Percentiles rank a stretch among this genome's conserved stretches.
Conservation (phyloP, 805 yeast genomes). For the Myxozyma mucilagina region DNA sequence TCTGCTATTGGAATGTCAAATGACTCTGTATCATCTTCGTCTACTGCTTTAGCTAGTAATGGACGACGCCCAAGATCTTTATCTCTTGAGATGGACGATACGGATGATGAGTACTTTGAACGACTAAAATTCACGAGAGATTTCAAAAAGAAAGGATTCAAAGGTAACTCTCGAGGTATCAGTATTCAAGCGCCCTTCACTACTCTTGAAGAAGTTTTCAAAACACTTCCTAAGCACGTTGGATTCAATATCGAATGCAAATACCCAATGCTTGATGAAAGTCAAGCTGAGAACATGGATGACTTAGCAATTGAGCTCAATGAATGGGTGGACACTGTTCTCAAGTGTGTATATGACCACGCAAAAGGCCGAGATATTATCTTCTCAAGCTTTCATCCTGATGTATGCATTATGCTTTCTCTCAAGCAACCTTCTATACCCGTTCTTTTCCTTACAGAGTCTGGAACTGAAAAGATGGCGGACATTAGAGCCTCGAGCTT, state of each 20-base stretch:
- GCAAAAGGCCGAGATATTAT: slow-evolving; percentile 80
- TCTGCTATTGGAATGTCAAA: not conserved
- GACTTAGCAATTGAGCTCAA: slow-evolving; percentile 80
- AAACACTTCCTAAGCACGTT: slow-evolving; percentile 74
- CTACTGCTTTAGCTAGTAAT: not conserved
- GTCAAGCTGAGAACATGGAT: slow-evolving; percentile 85
- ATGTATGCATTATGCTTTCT: slow-evolving; percentile 78
- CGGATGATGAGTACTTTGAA: slow-evolving; percentile 44
- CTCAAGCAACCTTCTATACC: slow-evolving; percentile 94
- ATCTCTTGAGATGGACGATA: slow-evolving; percentile 45
- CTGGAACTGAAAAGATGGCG: slow-evolving; percentile 83
- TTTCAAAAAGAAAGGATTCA: slow-evolving; percentile 79
- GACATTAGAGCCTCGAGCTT: slow-evolving; percentile 84
- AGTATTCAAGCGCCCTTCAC: slow-evolving; percentile 91
- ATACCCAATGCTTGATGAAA: slow-evolving; percentile 94
- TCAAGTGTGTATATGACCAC: slow-evolving; percentile 75
- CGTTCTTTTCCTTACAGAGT: slow-evolving; percentile 82
- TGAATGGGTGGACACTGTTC: slow-evolving; percentile 82
- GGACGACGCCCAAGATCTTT: slow-evolving; percentile 44
- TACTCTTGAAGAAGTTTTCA: slow-evolving; percentile 79
- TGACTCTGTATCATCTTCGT: slow-evolving; percentile 1
- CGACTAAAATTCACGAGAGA: slow-evolving; percentile 87
- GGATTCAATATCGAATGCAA: slow-evolving; percentile 93
- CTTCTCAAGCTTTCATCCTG: slow-evolving; percentile 93
- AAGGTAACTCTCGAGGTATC: slow-evolving; percentile 88